These are phyloP conservation scores for Fusarium clavum DNA, from an alignment of 2,329 filamentous ascomycete species.

Conservation along the genomic window DNA sequence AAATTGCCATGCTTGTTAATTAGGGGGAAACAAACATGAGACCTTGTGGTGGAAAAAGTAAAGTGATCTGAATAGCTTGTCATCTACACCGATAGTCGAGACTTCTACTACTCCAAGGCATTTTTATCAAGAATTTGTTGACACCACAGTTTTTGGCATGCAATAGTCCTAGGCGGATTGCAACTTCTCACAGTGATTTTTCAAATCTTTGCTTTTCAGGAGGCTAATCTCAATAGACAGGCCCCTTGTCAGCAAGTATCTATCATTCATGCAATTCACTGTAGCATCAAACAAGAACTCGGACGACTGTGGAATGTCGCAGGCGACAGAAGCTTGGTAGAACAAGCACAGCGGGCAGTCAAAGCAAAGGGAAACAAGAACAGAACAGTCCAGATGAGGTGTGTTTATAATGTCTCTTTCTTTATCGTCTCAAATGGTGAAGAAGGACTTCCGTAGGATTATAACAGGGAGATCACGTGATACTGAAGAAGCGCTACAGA, in stretches of 20 bases:
- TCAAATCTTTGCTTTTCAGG: constrained; percentile 17
- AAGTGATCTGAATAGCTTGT: neutral
- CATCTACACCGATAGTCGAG: neutral
- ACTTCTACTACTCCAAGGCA: neutral
- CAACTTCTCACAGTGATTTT: neutral
- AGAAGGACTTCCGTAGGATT: neutral
- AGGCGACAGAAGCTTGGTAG: neutral
- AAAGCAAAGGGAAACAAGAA: neutral
- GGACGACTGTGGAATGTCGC: neutral
- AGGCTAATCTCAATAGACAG: neutral
- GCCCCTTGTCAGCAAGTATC: neutral
- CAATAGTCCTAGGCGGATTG: neutral
- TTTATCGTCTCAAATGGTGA: neutral
- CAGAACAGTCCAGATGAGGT: neutral
- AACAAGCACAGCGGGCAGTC: neutral
- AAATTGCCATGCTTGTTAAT: neutral
- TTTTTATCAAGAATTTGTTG: neutral
- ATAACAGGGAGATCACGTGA: constrained; percentile 5
- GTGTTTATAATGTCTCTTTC: neutral
- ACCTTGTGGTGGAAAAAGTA: neutral
- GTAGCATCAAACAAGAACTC: neutral
- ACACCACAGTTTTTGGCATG: neutral
- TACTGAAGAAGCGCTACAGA: neutral
- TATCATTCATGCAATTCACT: neutral
- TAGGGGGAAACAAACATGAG: neutral